These are phyloP conservation scores for Plantago rigida DNA, from an alignment of 305 asterid genomes.

Conservation along the genomic window DNA sequence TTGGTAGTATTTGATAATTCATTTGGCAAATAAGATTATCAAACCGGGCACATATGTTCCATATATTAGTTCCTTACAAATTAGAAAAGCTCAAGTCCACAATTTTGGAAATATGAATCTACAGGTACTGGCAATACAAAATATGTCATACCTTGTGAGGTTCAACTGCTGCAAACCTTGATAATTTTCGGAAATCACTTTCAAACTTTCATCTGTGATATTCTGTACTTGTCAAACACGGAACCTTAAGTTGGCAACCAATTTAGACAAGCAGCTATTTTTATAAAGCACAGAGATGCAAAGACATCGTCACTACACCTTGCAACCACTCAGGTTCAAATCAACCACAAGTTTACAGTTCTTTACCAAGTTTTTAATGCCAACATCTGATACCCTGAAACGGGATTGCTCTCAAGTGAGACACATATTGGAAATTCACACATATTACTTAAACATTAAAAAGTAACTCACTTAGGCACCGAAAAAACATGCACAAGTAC, in stretches of 20 bases:
- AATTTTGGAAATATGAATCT: not conserved
- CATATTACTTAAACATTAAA: not conserved
- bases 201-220: slow-evolving; percentile 59
- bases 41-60: too few species aligned
- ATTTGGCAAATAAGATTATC: not conserved
- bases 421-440: slow-evolving; percentile 4
- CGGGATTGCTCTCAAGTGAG: slow-evolving; percentile 17
- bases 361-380: slow-evolving; percentile 55
- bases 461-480: slow-evolving; percentile 6
- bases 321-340: slow-evolving; percentile 90
- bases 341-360: slow-evolving; percentile 58
- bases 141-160: slow-evolving; percentile 60
- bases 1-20: too few species aligned
- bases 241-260: slow-evolving; percentile 24
- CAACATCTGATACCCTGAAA: slow-evolving; percentile 75
- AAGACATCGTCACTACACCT: slow-evolving; percentile 40
- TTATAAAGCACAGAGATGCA: slow-evolving; percentile 6
- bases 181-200: slow-evolving; percentile 56
- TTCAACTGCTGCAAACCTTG: slow-evolving; percentile 54
- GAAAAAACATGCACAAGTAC: slow-evolving; percentile 31
- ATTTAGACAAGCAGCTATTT: slow-evolving; percentile 17
- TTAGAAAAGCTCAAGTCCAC: too few species aligned
- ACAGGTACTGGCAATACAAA: slow-evolving; percentile 3
- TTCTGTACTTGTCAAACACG: slow-evolving; percentile 43
- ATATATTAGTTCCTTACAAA: too few species aligned